Conservation (phyloP, 257 asterid genomes). For the Solanum paucissectum region DNA sequence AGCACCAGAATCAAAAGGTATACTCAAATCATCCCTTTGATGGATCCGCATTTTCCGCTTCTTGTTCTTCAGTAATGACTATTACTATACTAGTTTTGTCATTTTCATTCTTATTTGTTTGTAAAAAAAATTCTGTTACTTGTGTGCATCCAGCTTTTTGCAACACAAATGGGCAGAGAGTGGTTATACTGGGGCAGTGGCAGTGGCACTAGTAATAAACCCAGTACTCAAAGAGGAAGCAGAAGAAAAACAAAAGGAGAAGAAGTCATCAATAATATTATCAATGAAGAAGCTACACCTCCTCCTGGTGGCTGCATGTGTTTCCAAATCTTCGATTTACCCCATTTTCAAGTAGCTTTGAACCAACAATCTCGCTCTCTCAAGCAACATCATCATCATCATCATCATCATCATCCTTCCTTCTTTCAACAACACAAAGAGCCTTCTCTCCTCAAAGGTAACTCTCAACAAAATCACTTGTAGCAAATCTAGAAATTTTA, state of each 20-base stretch:
- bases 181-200: conserved; percentile 58
- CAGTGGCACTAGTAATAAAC: conserved; percentile 8
- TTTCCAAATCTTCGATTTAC: conserved; percentile 61
- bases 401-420: not conserved
- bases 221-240: conserved; percentile 20
- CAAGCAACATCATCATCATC: not conserved
- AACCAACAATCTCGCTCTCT: conserved; percentile 25
- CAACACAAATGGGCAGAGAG: conserved; percentile 51
- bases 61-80: conserved; percentile 2
- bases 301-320: conserved; percentile 72
- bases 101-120: conserved; percentile 19
- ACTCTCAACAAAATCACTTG: not conserved
- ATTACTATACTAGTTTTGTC: conserved; percentile 11
- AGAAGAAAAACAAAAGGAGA: not conserved
- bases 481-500: not conserved
- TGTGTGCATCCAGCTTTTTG: not conserved
- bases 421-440: conserved; percentile 20
- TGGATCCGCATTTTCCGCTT: conserved; percentile 21
- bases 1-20: not conserved
- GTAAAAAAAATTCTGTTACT: not conserved
- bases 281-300: conserved; percentile 1
- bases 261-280: not conserved
- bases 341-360: conserved; percentile 38
- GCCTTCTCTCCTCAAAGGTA: conserved; percentile 32
- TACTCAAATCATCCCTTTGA: not conserved